These are phyloP conservation scores for Neocucurbitaria cava DNA, from an alignment of 2,329 filamentous ascomycete genomes.

Conservation along the genomic window DNA sequence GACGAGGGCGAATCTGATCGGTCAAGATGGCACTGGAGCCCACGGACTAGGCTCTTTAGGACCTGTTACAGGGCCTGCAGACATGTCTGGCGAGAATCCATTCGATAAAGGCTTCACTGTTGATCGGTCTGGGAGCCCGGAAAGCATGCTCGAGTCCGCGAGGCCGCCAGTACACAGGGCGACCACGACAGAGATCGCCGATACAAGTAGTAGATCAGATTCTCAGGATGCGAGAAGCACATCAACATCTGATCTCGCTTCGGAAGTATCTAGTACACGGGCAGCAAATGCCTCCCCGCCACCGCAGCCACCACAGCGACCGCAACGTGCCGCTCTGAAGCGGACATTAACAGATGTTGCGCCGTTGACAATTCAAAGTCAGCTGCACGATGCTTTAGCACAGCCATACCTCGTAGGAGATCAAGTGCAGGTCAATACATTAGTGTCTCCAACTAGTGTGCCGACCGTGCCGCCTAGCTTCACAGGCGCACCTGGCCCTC, in stretches of 20 bases:
- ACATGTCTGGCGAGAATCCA: slow-evolving; percentile 75
- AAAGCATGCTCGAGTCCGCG: slow-evolving; percentile 40
- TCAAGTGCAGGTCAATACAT: slow-evolving; percentile 50
- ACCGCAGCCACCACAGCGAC: slow-evolving; percentile 32
- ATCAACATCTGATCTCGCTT: slow-evolving; percentile 28
- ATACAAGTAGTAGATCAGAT: slow-evolving; percentile 15
- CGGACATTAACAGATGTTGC: slow-evolving; percentile 87
- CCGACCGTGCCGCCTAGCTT: slow-evolving; percentile 46
- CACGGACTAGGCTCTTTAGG: slow-evolving; percentile 60
- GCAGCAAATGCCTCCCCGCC: slow-evolving; percentile 24
- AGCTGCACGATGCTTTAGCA: slow-evolving; percentile 82
- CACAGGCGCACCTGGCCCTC: slow-evolving; percentile 40
- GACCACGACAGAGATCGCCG: slow-evolving; percentile 11
- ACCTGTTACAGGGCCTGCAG: slow-evolving; percentile 81
- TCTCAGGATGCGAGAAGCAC: slow-evolving; percentile 21
- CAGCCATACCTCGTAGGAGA: slow-evolving; percentile 75
- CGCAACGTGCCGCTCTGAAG: slow-evolving; percentile 71
- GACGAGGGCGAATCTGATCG: slow-evolving; percentile 79
- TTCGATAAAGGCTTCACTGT: slow-evolving; percentile 83
- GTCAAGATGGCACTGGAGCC: slow-evolving; percentile 66
- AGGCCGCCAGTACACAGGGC: slow-evolving; percentile 25
- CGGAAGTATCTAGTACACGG: slow-evolving; percentile 29
- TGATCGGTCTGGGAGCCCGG: slow-evolving; percentile 56
- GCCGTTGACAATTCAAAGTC: slow-evolving; percentile 77
- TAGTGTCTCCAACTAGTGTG: slow-evolving; percentile 57